phyloP scores from a whole-genome alignment of 1,284 basidiomycete genomes.

The Polyporus tsugae region DNA sequence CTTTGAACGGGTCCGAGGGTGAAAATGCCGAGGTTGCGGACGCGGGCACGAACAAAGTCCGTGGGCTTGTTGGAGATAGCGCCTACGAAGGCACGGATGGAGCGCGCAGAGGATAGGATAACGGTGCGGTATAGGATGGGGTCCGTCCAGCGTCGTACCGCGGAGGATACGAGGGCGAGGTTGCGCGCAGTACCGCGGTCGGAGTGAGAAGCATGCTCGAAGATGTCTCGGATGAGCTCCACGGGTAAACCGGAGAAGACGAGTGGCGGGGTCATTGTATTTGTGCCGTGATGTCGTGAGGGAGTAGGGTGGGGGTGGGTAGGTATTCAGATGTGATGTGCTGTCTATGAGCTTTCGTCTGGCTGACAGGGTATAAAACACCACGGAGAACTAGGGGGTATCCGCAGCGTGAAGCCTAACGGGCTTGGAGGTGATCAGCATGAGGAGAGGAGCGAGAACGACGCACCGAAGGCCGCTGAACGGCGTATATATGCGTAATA shows the following conservation, averaged over 20 bases:
- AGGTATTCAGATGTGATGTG: neutral
- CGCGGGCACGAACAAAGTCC: constrained; percentile 36
- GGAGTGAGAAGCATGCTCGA: constrained; percentile 45
- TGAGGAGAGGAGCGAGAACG: constrained; percentile 19
- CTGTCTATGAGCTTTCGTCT: neutral
- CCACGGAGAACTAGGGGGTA: constrained; percentile 22
- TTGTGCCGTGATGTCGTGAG: neutral
- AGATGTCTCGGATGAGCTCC: constrained; percentile 47
- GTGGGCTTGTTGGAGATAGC: constrained; percentile 41
- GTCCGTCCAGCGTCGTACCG: constrained; percentile 44
- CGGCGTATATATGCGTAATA: constrained; percentile 19
- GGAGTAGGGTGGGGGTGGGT: neutral
- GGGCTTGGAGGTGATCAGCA: constrained; percentile 18
- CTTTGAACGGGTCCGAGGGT: constrained; percentile 46
- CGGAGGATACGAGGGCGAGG: constrained; percentile 47
- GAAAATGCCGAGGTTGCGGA: constrained; percentile 44
- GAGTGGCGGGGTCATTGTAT: constrained; percentile 25
- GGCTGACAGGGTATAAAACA: constrained; percentile 26
- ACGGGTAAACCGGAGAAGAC: constrained; percentile 45
- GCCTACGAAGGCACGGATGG: constrained; percentile 44
- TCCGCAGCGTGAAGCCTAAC: constrained; percentile 12
- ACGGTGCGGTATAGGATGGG: constrained; percentile 50
- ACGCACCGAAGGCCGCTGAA: neutral
- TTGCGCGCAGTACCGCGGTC: constrained; percentile 42
- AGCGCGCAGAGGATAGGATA: constrained; percentile 44